Evolutionary conservation across 108 stramenopile genomes (phyloP).

Genomic region (Pseudonitzschia delicatissima): DNA sequence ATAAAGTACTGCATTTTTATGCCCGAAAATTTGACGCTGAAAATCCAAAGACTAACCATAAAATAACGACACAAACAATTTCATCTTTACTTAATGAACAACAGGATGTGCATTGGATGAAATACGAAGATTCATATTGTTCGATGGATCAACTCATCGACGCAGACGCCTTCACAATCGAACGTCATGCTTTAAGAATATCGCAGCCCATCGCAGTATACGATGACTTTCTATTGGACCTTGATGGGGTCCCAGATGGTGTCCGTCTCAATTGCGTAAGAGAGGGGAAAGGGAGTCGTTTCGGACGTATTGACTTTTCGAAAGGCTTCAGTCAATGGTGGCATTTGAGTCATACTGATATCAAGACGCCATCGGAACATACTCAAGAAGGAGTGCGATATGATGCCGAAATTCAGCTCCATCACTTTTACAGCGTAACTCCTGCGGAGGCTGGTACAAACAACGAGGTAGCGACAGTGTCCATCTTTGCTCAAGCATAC

Average conservation of each 20-base stretch:
- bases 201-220: constrained; percentile 22
- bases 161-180: constrained; percentile 31
- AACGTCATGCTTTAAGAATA: constrained; percentile 40
- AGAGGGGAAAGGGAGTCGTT: constrained; percentile 14
- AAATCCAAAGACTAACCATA: too few relatives aligned
- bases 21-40: too few relatives aligned
- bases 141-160: constrained; percentile 28
- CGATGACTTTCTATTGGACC: constrained; percentile 1
- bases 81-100: background rate
- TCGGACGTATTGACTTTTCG: constrained; percentile 29
- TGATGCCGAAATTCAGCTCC: constrained; percentile 45
- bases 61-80: too few relatives aligned
- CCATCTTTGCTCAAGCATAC: constrained; percentile 41
- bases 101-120: constrained; percentile 42
- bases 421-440: constrained; percentile 31
- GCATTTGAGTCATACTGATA: constrained; percentile 35
- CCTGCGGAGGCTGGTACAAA: constrained; percentile 7
- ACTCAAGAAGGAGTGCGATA: constrained; percentile 46
- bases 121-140: constrained; percentile 32
- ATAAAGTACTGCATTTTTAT: too few relatives aligned
- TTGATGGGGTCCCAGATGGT: constrained; percentile 9
- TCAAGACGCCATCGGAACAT: constrained; percentile 44
- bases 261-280: constrained; percentile 5
- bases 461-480: constrained; percentile 37
- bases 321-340: constrained; percentile 29